Evolutionary conservation across 495 filamentous ascomycete species (phyloP).

Genomic region (Aspergillus taichungensis): DNA sequence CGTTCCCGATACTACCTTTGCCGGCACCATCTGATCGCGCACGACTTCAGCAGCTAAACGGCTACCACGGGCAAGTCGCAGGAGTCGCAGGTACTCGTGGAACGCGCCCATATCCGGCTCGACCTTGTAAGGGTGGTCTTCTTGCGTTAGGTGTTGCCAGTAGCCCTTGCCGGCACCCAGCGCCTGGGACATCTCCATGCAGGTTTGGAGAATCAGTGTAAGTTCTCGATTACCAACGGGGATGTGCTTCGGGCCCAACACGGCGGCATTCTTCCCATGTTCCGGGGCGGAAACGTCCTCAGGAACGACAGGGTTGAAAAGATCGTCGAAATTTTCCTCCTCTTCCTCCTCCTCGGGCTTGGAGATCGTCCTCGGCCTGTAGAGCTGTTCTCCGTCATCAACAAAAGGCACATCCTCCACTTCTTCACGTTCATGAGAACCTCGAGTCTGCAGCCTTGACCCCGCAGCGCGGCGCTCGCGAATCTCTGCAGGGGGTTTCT

Average conservation of each 20-base stretch:
- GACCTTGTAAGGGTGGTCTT: conserved; percentile 34
- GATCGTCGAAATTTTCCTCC: conserved; percentile 23
- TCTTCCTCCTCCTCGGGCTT: conserved; percentile 15
- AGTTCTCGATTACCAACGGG: conserved; percentile 58
- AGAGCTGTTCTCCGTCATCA: conserved; percentile 14
- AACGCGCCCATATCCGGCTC: conserved; percentile 62
- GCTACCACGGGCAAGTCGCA: conserved; percentile 55
- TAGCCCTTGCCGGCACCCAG: conserved; percentile 45
- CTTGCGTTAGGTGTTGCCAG: conserved; percentile 60
- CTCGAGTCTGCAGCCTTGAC: background rate
- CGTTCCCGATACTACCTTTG: conserved; percentile 28
- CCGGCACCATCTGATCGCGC: conserved; percentile 33
- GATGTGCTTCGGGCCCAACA: conserved; percentile 16
- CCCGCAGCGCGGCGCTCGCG: background rate
- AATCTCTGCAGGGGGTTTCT: conserved; percentile 9
- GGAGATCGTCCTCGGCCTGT: conserved; percentile 3
- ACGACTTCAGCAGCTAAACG: conserved; percentile 44
- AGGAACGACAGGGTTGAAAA: conserved; percentile 28
- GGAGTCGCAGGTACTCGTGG: conserved; percentile 54
- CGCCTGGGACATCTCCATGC: conserved; percentile 28
- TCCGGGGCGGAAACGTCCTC: background rate
- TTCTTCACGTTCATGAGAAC: background rate
- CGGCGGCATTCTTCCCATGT: background rate
- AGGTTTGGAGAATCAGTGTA: conserved; percentile 56
- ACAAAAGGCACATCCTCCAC: conserved; percentile 27